Evolutionary conservation across 768 basidiomycete genomes (phyloP).

Genomic region (Rhizopogon sp.): DNA sequence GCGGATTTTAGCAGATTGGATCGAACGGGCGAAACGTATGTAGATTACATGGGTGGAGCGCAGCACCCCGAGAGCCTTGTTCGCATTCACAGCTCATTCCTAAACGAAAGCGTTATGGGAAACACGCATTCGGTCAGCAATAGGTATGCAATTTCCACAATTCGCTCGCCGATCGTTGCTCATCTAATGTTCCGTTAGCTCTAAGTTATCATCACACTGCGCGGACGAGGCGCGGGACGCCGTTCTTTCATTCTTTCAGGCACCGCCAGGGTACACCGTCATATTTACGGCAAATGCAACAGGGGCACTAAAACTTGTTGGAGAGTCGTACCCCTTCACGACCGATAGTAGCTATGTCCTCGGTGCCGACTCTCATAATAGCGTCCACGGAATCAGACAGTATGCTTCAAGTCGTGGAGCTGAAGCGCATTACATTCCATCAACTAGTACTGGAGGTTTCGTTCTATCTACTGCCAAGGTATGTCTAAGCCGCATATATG

Average conservation of each 20-base stretch:
- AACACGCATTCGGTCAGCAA: conserved; percentile 85
- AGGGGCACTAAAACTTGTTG: conserved; percentile 75
- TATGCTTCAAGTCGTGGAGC: conserved; percentile 57
- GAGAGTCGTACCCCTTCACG: conserved; percentile 72
- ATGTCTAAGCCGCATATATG: conserved; percentile 17
- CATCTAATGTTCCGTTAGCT: conserved; percentile 37
- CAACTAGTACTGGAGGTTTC: conserved; percentile 62
- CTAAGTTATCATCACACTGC: conserved; percentile 60
- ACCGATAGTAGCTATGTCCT: conserved; percentile 59
- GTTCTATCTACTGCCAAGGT: conserved; percentile 58
- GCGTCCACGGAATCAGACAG: conserved; percentile 76
- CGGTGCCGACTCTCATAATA: conserved; percentile 78
- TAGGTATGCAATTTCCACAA: conserved; percentile 40
- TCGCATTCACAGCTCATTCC: conserved; percentile 62
- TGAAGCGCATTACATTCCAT: conserved; percentile 57
- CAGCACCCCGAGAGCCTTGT: conserved; percentile 78
- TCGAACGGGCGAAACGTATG: conserved; percentile 65
- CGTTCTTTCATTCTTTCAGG: conserved; percentile 73
- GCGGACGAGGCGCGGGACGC: conserved; percentile 67
- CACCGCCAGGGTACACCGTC: conserved; percentile 72
- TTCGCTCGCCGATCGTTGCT: not conserved
- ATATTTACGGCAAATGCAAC: conserved; percentile 81
- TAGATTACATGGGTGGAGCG: conserved; percentile 84
- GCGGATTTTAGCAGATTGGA: conserved; percentile 60
- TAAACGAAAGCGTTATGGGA: conserved; percentile 62